These are phyloP conservation scores for Asterella californica DNA, from an alignment of 225 moss, liverwort and hornwort species.

Conservation along the genomic window DNA sequence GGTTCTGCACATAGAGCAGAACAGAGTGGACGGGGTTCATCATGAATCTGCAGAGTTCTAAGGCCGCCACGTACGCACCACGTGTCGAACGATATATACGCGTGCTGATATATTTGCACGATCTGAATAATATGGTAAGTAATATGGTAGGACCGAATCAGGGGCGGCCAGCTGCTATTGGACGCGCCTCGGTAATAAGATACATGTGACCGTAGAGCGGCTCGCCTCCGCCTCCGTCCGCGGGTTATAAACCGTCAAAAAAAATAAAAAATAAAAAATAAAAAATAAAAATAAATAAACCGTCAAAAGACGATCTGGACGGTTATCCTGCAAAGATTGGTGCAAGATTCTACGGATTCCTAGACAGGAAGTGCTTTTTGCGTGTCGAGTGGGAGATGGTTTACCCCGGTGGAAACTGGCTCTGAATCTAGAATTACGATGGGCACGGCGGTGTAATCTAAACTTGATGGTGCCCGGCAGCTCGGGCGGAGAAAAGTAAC, in stretches of 20 bases:
- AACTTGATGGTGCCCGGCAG: not conserved
- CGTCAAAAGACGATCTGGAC: not conserved
- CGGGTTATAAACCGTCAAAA: not conserved
- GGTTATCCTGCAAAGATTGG: not conserved
- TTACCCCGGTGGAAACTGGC: not conserved
- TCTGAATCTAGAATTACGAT: too few relatives aligned
- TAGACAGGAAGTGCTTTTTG: not conserved
- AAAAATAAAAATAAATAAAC: too few relatives aligned
- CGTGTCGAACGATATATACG: not conserved
- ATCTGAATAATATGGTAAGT: not conserved
- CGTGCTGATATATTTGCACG: not conserved
- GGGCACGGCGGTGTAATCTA: too few relatives aligned
- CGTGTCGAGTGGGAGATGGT: slow-evolving; percentile 3
- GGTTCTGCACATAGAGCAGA: not conserved
- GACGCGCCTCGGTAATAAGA: not conserved
- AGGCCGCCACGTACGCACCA: slow-evolving; percentile 4
- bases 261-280: too few relatives aligned
- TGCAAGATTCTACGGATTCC: not conserved
- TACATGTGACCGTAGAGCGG: not conserved
- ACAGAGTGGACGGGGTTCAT: slow-evolving; percentile 16
- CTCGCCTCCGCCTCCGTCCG: not conserved
- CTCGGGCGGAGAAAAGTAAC: too few relatives aligned
- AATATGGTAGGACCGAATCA: not conserved
- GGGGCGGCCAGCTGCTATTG: not conserved
- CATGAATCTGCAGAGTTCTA: not conserved